These are phyloP conservation scores for Tinospora cordifolia DNA, from an alignment of 164 flowering plant species.

Conservation along the genomic window DNA sequence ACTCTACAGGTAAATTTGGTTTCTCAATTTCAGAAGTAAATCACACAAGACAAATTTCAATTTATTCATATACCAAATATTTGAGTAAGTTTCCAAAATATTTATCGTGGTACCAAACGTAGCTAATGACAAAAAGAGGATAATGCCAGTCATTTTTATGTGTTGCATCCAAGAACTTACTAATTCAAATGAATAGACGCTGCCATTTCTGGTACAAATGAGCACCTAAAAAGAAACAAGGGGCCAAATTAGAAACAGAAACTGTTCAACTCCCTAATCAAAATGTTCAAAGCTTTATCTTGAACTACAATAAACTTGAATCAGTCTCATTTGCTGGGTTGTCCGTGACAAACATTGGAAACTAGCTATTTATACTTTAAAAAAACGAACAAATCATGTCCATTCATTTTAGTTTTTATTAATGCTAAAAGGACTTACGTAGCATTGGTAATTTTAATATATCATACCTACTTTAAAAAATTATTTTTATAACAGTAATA, in stretches of 20 bases:
- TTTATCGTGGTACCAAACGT: background rate
- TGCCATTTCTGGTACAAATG: constrained; percentile 73
- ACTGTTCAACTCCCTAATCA: background rate
- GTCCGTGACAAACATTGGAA: too few species aligned
- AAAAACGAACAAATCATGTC: too few species aligned
- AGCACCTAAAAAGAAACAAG: constrained; percentile 41
- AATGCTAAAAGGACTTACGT: too few species aligned
- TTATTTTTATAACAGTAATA: too few species aligned
- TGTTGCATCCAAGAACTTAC: constrained; percentile 27
- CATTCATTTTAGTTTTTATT: too few species aligned
- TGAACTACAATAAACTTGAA: background rate
- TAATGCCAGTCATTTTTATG: background rate
- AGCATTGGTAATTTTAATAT: too few species aligned
- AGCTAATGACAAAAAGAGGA: background rate
- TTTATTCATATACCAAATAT: background rate
- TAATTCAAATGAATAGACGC: constrained; percentile 59
- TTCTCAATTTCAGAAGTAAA: too few species aligned
- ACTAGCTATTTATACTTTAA: too few species aligned
- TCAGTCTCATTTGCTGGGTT: too few species aligned
- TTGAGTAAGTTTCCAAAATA: background rate
- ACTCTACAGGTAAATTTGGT: too few species aligned
- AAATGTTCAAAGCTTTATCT: background rate
- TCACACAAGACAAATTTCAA: too few species aligned
- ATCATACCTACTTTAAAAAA: background rate
- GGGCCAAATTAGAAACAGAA: background rate